These are phyloP conservation scores for Setaria viridis DNA, from an alignment of 202 grass and related monocot genomes.

Conservation along the genomic window DNA sequence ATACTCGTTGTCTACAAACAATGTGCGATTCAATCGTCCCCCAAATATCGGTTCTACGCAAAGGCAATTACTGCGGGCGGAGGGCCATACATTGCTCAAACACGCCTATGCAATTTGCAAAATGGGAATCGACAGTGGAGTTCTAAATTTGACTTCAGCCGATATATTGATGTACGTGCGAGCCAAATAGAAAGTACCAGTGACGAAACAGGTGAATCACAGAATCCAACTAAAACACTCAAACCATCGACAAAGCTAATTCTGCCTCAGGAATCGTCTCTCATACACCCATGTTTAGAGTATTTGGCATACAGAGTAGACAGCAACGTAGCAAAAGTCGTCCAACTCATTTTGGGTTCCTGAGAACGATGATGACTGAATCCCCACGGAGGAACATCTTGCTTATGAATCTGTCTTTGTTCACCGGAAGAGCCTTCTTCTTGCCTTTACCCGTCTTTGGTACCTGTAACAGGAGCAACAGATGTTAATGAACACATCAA, in stretches of 20 bases:
- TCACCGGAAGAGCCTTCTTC: constrained; percentile 95
- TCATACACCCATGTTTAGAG: constrained; percentile 11
- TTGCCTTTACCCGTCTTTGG: constrained; percentile 97
- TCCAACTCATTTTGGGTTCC: constrained; percentile 72
- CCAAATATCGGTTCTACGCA: too few relatives aligned
- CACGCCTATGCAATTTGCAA: not conserved
- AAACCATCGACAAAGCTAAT: constrained; percentile 1
- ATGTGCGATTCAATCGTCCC: not conserved
- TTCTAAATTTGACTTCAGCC: not conserved
- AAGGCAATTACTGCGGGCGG: too few relatives aligned
- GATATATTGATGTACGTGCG: constrained; percentile 22
- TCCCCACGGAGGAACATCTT: constrained; percentile 98
- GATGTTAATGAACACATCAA: constrained; percentile 1
- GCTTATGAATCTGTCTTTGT: constrained; percentile 98
- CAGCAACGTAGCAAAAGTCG: not conserved
- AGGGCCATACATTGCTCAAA: too few relatives aligned
- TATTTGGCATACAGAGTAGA: constrained; percentile 23
- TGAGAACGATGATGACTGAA: constrained; percentile 93
- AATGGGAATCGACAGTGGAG: not conserved
- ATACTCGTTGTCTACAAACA: not conserved
- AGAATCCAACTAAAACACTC: constrained; percentile 42
- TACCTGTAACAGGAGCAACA: constrained; percentile 46
- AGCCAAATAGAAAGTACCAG: not conserved
- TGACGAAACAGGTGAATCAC: constrained; percentile 13
- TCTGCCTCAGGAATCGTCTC: constrained; percentile 4